phyloP scores from a whole-genome alignment of 2,329 filamentous ascomycete genomes.

The Fusarium sp. region DNA sequence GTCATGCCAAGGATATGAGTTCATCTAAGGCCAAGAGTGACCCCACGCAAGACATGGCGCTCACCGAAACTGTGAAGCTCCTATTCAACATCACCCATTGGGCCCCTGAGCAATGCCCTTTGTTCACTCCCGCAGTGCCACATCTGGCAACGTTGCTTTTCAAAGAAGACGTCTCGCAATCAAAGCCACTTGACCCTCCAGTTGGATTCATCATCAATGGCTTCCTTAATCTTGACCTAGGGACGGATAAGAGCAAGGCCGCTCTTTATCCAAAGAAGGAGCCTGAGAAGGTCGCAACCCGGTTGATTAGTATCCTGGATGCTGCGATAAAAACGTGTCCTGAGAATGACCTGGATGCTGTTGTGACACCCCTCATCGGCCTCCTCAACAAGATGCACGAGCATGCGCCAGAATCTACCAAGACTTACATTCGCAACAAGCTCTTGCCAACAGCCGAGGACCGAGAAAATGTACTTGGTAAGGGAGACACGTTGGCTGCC shows the following conservation, averaged over 20 bases:
- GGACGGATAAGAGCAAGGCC: slow-evolving; percentile 62
- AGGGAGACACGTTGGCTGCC: slow-evolving; percentile 77
- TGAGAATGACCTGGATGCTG: slow-evolving; percentile 76
- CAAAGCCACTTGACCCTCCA: slow-evolving; percentile 77
- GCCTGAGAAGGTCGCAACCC: slow-evolving; percentile 68
- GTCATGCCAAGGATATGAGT: slow-evolving; percentile 67
- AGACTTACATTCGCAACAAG: slow-evolving; percentile 69
- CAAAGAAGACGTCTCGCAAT: slow-evolving; percentile 64
- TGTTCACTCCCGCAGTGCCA: slow-evolving; percentile 75
- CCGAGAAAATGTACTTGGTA: slow-evolving; percentile 79
- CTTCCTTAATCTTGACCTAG: slow-evolving; percentile 80
- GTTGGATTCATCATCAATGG: slow-evolving; percentile 80
- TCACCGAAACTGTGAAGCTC: slow-evolving; percentile 86
- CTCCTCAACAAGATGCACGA: slow-evolving; percentile 78
- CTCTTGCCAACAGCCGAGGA: slow-evolving; percentile 84
- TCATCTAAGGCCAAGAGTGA: slow-evolving; percentile 52
- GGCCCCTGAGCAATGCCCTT: slow-evolving; percentile 68
- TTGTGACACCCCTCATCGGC: slow-evolving; percentile 78
- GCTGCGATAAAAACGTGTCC: slow-evolving; percentile 71
- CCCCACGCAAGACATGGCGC: slow-evolving; percentile 80
- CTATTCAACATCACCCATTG: slow-evolving; percentile 88
- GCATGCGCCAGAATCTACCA: slow-evolving; percentile 69
- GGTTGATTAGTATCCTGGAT: slow-evolving; percentile 77
- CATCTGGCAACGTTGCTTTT: slow-evolving; percentile 77
- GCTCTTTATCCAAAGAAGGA: slow-evolving; percentile 74